A percentile compares a stretch with the other conserved stretches of the same genome.
Conservation (phyloP, 1,284 basidiomycete genomes). For the Pisolithus thermaeus region DNA sequence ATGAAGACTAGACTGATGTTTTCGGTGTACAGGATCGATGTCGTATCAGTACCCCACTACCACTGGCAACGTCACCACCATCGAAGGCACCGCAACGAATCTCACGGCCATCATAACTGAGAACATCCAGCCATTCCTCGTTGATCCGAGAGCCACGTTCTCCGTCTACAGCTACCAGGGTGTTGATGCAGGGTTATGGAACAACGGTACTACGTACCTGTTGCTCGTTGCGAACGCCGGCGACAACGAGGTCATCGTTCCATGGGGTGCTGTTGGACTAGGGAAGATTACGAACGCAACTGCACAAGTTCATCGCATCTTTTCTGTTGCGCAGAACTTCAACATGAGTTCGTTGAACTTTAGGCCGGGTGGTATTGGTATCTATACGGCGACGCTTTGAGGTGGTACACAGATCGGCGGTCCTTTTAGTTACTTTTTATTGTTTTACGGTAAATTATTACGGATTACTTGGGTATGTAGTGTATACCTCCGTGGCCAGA, state of each 20-base stretch:
- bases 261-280: constrained; percentile 18
- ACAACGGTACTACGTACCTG: constrained; percentile 18
- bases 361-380: constrained; percentile 15
- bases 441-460: background rate
- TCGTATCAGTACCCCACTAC: constrained; percentile 26
- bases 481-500: too few species aligned
- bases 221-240: constrained; percentile 16
- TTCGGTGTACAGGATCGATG: constrained; percentile 19
- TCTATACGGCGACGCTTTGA: constrained; percentile 17
- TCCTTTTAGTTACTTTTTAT: background rate
- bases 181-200: constrained; percentile 22
- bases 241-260: constrained; percentile 2
- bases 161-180: constrained; percentile 9
- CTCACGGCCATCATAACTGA: constrained; percentile 5
- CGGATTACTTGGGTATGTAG: too few species aligned
- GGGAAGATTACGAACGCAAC: constrained; percentile 14
- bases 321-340: constrained; percentile 9
- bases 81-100: constrained; percentile 16
- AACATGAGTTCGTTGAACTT: constrained; percentile 19
- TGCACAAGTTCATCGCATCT: constrained; percentile 13
- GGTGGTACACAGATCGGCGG: background rate
- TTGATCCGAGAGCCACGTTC: constrained; percentile 5
- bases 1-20: background rate
- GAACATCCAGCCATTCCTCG: constrained; percentile 18
- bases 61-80: constrained; percentile 15